Evolutionary conservation across 2,329 filamentous ascomycete species (phyloP).

Genomic region (Neonectria faginata): DNA sequence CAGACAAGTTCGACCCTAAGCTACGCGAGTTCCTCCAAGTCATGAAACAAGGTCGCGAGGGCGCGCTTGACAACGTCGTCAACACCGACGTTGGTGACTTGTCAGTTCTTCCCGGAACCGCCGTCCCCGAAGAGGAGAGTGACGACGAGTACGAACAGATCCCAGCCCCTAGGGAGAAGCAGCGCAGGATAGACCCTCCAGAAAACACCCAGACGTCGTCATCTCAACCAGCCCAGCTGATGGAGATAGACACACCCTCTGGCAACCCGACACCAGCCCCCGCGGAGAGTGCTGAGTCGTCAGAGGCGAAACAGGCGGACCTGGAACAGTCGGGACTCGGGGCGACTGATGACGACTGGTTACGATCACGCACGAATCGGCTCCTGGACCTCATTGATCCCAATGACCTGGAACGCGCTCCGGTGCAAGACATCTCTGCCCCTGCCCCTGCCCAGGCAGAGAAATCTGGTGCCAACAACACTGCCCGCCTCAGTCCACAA

Average conservation of each 20-base stretch:
- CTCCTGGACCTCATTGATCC: conserved; percentile 86
- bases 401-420: conserved; percentile 61
- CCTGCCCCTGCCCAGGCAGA: conserved; percentile 33
- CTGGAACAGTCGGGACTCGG: conserved; percentile 49
- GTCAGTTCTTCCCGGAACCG: conserved; percentile 46
- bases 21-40: conserved; percentile 87
- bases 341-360: conserved; percentile 87
- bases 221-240: conserved; percentile 35
- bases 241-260: conserved; percentile 33
- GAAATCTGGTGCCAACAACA: conserved; percentile 32
- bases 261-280: conserved; percentile 28
- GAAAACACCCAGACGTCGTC: conserved; percentile 36
- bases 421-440: conserved; percentile 32
- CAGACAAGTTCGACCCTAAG: conserved; percentile 77
- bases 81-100: conserved; percentile 37
- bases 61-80: conserved; percentile 49
- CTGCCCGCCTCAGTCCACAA: conserved; percentile 30
- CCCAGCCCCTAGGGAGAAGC: conserved; percentile 63
- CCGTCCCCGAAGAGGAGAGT: conserved; percentile 68
- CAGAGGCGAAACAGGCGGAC: conserved; percentile 38
- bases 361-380: conserved; percentile 88
- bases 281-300: conserved; percentile 37
- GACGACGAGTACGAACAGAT: conserved; percentile 82
- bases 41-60: conserved; percentile 70
- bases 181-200: conserved; percentile 52